Conservation (phyloP, 495 filamentous ascomycete genomes). For the Penicillium pancosmium region DNA sequence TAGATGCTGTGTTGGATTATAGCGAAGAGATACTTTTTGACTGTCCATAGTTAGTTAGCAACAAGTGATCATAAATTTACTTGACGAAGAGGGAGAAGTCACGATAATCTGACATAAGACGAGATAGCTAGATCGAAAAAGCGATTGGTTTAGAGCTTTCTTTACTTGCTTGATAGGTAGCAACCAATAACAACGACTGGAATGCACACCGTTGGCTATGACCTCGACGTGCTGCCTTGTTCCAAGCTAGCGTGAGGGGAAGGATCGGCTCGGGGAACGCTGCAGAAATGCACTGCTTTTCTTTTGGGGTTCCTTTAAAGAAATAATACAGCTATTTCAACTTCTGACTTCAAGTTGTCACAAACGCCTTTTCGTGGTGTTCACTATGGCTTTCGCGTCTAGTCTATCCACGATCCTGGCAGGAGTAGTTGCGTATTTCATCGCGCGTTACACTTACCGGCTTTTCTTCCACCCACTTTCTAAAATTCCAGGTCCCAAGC, state of each 20-base stretch:
- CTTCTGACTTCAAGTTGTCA: not conserved
- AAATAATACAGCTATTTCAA: no score
- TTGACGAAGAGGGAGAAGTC: not conserved
- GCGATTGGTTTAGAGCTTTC: not conserved
- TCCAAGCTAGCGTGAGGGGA: no score
- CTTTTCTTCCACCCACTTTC: constrained; percentile 43
- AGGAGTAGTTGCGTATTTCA: constrained; percentile 1
- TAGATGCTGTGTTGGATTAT: no score
- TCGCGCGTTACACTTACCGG: constrained; percentile 25
- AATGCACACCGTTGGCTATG: not conserved
- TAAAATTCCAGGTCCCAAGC: constrained; percentile 50
- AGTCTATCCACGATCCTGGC: constrained; percentile 3
- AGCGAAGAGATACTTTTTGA: no score
- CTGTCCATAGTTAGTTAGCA: not conserved
- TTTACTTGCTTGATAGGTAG: not conserved
- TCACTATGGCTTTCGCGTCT: constrained; percentile 16
- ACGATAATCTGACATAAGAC: not conserved
- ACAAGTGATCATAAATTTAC: not conserved
- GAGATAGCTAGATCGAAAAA: not conserved
- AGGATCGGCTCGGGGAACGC: no score
- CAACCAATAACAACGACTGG: not conserved
- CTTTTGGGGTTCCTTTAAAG: no score
- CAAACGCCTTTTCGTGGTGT: not conserved
- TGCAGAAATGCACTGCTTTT: no score
- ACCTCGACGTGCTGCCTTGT: not conserved